Evolutionary conservation across 495 filamentous ascomycete species (phyloP), one percentile per base, ranked within the genome.

Genomic region (Rhizodiscina lignyota): DNA sequence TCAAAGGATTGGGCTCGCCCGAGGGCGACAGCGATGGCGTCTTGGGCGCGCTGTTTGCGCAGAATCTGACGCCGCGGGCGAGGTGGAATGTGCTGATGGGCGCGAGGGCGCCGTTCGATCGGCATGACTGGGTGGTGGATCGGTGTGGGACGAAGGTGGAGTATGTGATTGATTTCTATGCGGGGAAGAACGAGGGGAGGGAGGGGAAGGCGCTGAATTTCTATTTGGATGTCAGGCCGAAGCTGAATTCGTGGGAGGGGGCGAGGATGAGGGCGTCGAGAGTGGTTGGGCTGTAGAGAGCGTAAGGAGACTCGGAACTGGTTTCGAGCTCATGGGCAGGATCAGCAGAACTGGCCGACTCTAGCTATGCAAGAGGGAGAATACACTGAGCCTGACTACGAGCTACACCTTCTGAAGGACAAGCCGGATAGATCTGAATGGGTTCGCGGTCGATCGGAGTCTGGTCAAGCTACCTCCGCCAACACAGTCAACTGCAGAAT

Each of bases 131-230:
- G 89, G 78, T 93, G 12, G 77, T 97, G 6, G 86, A 96, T 55
- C 63, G 89, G 38, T 94, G 89, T 44, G 87, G 85, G n/a, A 77
- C 72, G 44, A 66, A 66, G 45, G 58, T 97, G 27, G 89, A 94
- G 50, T 97, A 97, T 52, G 74, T 97, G 18, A 97, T 97, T 56
- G 89, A 97, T 58, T 97, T 96, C 53, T 97, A 97, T 54, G 70
- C 78, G 21, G 89, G 89, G 0, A 81, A 76, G 44, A 61, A 68
- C 32, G 56, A 61, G 19, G 50, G 49, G 24, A 55, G 39, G 22
- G 61, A 53, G 4, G 71, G 70, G 2, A 69, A 66, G 32, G 77
- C 76, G 42, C 55, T 94, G 42, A 92, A 77, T 43, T 97, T 97
- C 54, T 94, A 83, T 55, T 56, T 97, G 39, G 89, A 97, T 53